Evolutionary conservation across 2,329 filamentous ascomycete species (phyloP).

Genomic region (Alternaria arborescens): DNA sequence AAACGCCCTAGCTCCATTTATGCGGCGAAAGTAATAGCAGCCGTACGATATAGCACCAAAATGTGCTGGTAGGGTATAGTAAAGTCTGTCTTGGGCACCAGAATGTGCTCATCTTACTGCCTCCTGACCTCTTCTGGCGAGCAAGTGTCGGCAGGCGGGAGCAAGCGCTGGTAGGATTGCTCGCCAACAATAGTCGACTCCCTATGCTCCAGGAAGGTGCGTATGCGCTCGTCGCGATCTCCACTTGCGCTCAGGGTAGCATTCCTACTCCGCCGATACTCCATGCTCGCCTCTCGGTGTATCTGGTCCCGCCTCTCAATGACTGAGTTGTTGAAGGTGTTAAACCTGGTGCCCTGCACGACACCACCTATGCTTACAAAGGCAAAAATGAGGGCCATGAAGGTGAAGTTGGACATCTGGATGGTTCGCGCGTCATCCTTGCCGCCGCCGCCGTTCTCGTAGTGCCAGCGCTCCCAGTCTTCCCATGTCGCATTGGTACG

Average conservation of each 20-base stretch:
- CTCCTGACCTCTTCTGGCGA: conserved; percentile 53
- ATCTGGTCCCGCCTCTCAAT: conserved; percentile 72
- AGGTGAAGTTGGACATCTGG: conserved; percentile 81
- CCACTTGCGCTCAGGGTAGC: conserved; percentile 57
- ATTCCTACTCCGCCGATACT: conserved; percentile 65
- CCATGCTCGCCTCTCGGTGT: conserved; percentile 71
- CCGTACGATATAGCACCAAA: conserved; percentile 19
- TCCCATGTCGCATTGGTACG: conserved; percentile 93
- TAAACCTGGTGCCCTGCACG: conserved; percentile 75
- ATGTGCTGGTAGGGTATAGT: conserved; percentile 17
- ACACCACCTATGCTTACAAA: conserved; percentile 75
- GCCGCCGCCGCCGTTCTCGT: conserved; percentile 36
- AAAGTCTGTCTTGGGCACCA: conserved; percentile 13
- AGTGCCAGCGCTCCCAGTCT: conserved; percentile 79
- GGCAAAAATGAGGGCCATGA: conserved; percentile 75
- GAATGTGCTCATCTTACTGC: conserved; percentile 29
- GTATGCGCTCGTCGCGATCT: conserved; percentile 67
- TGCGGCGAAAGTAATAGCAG: conserved; percentile 12
- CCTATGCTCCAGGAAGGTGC: conserved; percentile 73
- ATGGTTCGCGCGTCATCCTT: conserved; percentile 57
- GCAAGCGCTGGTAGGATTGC: conserved; percentile 56
- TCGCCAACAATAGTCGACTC: conserved; percentile 53
- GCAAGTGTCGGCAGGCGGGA: conserved; percentile 58
- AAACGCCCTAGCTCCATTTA: conserved; percentile 26
- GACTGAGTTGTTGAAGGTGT: conserved; percentile 67